Base-by-base conservation (phyloP, 1,284 basidiomycete species). In the Phlebopus sp. region DNA sequence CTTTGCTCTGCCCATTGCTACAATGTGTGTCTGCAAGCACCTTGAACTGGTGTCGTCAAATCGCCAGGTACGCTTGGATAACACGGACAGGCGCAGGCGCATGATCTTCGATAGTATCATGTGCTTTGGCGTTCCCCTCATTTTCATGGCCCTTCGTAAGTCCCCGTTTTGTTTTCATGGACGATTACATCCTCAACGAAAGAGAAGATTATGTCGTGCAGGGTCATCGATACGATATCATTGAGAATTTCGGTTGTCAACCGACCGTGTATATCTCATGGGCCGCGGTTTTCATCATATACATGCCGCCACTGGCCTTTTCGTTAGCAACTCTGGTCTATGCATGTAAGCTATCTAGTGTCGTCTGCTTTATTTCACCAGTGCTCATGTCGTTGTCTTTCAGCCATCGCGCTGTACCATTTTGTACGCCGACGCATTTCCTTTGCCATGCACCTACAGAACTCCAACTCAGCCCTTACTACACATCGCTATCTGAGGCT, bases 191-290 rank as follows among this genome's bases (percentile, higher is more conserved):
- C n/a, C n/a, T n/a, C n/a, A n/a, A n/a, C n/a, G n/a, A n/a, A n/a
- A n/a, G n/a, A n/a, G n/a, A n/a, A n/a, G n/a, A n/a, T n/a, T n/a
- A n/a, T n/a, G n/a, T n/a, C n/a, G n/a, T n/a, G n/a, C n/a, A n/a
- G n/a, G n/a, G n/a, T n/a, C n/a, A n/a, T n/a, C n/a, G n/a, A n/a
- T n/a, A n/a, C n/a, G 60, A 73, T 39, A 69, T 75, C 37, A 42
- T 62, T 5, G 68, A 72, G 51, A 59, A 69, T 19, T 45, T 42
- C 19, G 72, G 73, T 0, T 73, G 72, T 41, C 55, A 49, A 18
- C 58, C 71, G 1, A 48, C 69, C 0, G 63, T 54, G 13, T 72
- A 71, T 43, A 49, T 62, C 32, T 71, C 70, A 1, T 27, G 68
- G n/a, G 51, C 62, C 2, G 50, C 64, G 0, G 54, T 72, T 30